phyloP scores from a whole-genome alignment of 1,139 yeast species.

The Yamadazyma friedrichii region DNA sequence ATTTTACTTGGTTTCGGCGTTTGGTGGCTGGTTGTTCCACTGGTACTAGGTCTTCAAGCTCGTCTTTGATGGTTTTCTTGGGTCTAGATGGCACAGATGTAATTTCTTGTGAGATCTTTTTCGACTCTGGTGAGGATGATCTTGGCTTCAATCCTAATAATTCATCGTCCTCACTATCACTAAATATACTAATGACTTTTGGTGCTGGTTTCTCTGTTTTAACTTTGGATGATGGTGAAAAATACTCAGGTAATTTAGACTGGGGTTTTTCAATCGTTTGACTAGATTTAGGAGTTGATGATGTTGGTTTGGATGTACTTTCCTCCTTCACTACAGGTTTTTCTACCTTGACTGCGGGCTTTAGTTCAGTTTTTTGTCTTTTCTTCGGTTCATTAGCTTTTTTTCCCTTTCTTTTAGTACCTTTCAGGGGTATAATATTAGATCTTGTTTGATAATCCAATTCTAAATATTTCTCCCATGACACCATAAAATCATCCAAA shows the following conservation, averaged over 20 bases:
- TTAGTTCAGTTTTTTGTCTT: constrained; percentile 17
- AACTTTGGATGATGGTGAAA: constrained; percentile 3
- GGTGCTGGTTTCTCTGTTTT: constrained; percentile 8
- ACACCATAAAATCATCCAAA: constrained; percentile 65
- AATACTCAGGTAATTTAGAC: constrained; percentile 1
- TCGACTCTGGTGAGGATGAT: not conserved
- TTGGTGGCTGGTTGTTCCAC: constrained; percentile 4
- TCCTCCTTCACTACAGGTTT: not conserved
- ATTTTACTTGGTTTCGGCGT: constrained; percentile 1
- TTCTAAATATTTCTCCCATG: constrained; percentile 62
- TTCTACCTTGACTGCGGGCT: not conserved
- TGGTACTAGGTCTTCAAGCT: constrained; percentile 8
- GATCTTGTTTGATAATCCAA: constrained; percentile 33
- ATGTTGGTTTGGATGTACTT: constrained; percentile 3
- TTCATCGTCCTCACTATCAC: constrained; percentile 38
- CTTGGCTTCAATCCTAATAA: constrained; percentile 17
- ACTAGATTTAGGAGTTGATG: constrained; percentile 8
- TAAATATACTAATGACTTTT: constrained; percentile 19
- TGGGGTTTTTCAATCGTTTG: not conserved
- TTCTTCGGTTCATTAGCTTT: constrained; percentile 15
- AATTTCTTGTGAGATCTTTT: not conserved
- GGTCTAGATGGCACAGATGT: not conserved
- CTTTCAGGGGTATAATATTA: constrained; percentile 27
- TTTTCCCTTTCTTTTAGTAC: constrained; percentile 28
- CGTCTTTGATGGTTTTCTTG: not conserved